Evolutionary conservation across 495 filamentous ascomycete genomes (phyloP).

Genomic region (Annulohypoxylon moriforme): DNA sequence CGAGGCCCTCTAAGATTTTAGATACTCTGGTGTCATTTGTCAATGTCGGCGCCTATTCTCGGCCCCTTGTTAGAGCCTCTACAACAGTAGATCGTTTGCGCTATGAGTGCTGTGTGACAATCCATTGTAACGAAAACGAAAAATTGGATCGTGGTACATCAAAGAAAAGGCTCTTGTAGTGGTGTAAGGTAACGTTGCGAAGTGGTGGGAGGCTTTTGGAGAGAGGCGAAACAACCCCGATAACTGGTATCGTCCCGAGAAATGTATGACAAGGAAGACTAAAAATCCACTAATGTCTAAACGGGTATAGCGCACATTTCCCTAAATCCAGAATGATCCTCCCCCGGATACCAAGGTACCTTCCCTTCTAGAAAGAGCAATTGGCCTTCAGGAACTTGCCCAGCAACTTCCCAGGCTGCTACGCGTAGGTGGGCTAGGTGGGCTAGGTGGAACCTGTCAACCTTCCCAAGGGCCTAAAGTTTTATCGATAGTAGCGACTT

Average conservation of each 20-base stretch:
- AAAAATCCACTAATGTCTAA: conserved; percentile 2
- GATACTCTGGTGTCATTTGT: conserved; percentile 30
- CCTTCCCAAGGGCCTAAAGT: neutral
- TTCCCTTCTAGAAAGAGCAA: conserved; percentile 8
- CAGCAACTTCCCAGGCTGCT: no score
- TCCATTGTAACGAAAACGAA: conserved; percentile 34
- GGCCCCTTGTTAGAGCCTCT: conserved; percentile 16
- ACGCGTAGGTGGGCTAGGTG: neutral
- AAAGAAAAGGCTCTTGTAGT: conserved; percentile 22
- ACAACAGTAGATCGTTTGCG: conserved; percentile 17
- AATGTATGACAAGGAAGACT: conserved; percentile 1
- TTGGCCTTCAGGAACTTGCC: neutral
- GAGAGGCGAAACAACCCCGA: neutral
- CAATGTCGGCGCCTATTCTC: conserved; percentile 28
- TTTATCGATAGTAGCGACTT: conserved; percentile 2
- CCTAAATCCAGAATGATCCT: neutral
- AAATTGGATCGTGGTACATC: conserved; percentile 31
- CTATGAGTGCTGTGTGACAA: conserved; percentile 37
- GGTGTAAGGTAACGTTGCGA: conserved; percentile 50
- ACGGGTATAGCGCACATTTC: conserved; percentile 6
- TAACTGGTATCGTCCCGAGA: neutral
- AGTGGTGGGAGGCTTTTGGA: conserved; percentile 26
- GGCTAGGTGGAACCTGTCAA: neutral
- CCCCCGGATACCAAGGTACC: neutral
- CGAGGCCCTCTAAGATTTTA: conserved; percentile 21